These are phyloP conservation scores for Neonectria ditissima DNA, from an alignment of 2,329 filamentous ascomycete species.

Conservation along the genomic window DNA sequence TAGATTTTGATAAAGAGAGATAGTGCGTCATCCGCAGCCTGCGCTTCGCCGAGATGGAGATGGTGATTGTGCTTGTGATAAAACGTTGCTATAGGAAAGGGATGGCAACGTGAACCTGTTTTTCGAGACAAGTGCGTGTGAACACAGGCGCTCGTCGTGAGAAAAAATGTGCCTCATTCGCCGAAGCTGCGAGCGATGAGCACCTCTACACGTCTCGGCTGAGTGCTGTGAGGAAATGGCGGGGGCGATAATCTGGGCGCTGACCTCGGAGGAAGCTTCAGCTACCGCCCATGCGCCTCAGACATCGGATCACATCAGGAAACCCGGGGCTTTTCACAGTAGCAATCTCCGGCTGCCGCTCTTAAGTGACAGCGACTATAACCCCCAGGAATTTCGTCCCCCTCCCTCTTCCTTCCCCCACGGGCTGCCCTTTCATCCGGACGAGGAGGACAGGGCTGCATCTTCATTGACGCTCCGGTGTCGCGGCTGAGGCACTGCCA, in stretches of 20 bases:
- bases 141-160: neutral
- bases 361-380: neutral
- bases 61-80: neutral
- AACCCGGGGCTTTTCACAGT: conserved; percentile 8
- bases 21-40: conserved; percentile 15
- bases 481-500: conserved; percentile 16
- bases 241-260: neutral
- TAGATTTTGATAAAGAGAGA: conserved; percentile 45
- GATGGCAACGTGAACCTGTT: neutral
- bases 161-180: conserved; percentile 5
- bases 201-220: neutral
- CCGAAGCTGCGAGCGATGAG: neutral
- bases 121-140: neutral
- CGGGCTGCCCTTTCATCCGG: neutral
- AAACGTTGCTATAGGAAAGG: neutral
- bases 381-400: neutral
- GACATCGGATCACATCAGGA: conserved; percentile 14
- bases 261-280: conserved; percentile 18
- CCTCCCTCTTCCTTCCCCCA: no score
- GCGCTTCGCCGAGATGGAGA: neutral
- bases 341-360: conserved; percentile 5
- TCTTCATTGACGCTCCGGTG: conserved; percentile 9
- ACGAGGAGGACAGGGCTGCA: neutral
- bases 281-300: conserved; percentile 32
- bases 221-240: neutral